Conservation (phyloP, 2,329 filamentous ascomycete genomes). For the Colletotrichum nymphaeae region DNA sequence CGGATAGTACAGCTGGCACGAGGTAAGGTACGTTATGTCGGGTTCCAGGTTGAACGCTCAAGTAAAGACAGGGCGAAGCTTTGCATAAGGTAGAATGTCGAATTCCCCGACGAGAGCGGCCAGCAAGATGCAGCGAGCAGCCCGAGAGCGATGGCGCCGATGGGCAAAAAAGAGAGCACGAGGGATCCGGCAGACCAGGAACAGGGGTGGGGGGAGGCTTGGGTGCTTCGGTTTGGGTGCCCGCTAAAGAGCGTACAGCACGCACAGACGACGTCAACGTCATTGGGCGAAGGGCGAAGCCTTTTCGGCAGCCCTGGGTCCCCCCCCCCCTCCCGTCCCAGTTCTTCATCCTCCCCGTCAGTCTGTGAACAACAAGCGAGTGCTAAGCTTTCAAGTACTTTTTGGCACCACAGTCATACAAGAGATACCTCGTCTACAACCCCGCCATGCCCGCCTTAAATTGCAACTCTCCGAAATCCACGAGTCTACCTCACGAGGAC, state of each 20-base stretch:
- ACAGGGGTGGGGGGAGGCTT: not conserved
- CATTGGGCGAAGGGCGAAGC: conserved; percentile 10
- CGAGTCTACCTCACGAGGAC: not conserved
- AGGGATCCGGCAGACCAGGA: conserved; percentile 27
- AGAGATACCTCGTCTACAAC: too few relatives aligned
- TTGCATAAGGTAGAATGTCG: not conserved
- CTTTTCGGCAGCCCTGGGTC: not conserved
- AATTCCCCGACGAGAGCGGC: not conserved
- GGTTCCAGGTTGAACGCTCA: not conserved
- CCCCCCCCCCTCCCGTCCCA: not conserved
- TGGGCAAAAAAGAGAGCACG: conserved; percentile 14
- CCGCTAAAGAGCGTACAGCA: conserved; percentile 24
- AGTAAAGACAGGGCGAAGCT: not conserved
- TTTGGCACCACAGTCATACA: too few relatives aligned
- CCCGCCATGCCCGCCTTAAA: not conserved
- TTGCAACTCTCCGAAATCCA: not conserved
- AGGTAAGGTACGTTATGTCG: not conserved
- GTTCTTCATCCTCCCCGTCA: not conserved
- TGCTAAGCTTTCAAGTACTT: not conserved
- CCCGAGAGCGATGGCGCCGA: conserved; percentile 13
- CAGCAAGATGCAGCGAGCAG: conserved; percentile 21
- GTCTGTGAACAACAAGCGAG: not conserved
- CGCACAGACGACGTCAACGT: conserved; percentile 20
- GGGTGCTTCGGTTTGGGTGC: not conserved
- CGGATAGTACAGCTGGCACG: not conserved